Conservation (phyloP, 768 basidiomycete species). For the Termitomyces sp. region DNA sequence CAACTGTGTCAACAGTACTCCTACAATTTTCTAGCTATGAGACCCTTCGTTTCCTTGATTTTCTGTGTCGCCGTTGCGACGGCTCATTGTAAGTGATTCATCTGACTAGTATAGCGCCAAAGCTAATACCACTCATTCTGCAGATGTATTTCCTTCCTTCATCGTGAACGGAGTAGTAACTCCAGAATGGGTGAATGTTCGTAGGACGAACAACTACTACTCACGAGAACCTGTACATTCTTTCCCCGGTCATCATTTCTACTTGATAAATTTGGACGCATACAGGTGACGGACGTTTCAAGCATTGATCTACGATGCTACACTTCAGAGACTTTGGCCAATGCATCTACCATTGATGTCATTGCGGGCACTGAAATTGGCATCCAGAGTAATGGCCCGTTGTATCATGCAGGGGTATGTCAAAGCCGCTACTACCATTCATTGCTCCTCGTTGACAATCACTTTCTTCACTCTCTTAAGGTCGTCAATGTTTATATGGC, state of each 20-base stretch:
- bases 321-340: conserved; percentile 19
- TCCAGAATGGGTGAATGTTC: conserved; percentile 16
- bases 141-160: conserved; percentile 19
- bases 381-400: no score
- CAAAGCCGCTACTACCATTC: no score
- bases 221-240: conserved; percentile 12
- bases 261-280: neutral
- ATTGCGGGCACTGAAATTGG: conserved; percentile 13
- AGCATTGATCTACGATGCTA: conserved; percentile 27
- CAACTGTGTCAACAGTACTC: no score
- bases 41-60: no score
- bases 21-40: no score
- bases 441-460: no score
- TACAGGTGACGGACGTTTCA: conserved; percentile 24
- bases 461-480: conserved; percentile 9
- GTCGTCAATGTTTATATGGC: conserved; percentile 30
- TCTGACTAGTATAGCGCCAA: neutral
- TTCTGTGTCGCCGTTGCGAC: neutral
- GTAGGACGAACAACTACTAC: conserved; percentile 16
- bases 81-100: conserved; percentile 10
- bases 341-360: conserved; percentile 26
- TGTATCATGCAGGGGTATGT: no score
- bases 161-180: conserved; percentile 13
- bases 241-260: neutral
- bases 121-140: neutral